Evolutionary conservation across 2,329 filamentous ascomycete species (phyloP).

Genomic region (Hymenoscyphus repandus): DNA sequence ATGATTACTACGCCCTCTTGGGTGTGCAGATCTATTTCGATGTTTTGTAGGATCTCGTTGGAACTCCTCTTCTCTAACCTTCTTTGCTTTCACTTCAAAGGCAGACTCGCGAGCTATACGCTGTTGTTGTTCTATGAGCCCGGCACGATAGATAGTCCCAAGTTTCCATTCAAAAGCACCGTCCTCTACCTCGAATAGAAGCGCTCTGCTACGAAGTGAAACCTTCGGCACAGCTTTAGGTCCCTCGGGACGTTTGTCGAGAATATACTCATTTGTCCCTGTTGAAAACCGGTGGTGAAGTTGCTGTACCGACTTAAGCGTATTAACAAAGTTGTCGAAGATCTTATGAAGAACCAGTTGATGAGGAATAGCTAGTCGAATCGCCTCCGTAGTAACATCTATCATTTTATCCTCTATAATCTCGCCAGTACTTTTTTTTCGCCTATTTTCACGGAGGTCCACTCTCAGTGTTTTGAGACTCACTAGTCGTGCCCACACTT

Average conservation of each 20-base stretch:
- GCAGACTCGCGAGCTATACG: conserved; percentile 85
- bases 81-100: conserved; percentile 81
- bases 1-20: conserved; percentile 27
- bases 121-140: conserved; percentile 84
- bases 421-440: conserved; percentile 55
- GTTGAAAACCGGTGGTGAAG: conserved; percentile 91
- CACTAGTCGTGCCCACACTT: conserved; percentile 80
- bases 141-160: conserved; percentile 86
- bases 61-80: conserved; percentile 67
- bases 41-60: conserved; percentile 47
- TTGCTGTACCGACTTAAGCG: conserved; percentile 80
- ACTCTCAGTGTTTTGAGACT: conserved; percentile 77
- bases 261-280: conserved; percentile 79
- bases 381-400: conserved; percentile 78
- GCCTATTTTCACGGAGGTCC: conserved; percentile 72
- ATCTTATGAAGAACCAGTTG: conserved; percentile 85
- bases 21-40: conserved; percentile 47
- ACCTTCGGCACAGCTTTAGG: conserved; percentile 85
- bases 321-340: conserved; percentile 89
- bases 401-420: conserved; percentile 72
- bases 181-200: conserved; percentile 91
- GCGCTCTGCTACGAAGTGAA: conserved; percentile 71
- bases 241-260: conserved; percentile 77
- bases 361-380: conserved; percentile 83
- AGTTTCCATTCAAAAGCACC: conserved; percentile 97